Evolutionary conservation across 2,329 filamentous ascomycete genomes (phyloP), one percentile per base, ranked within the genome.

Genomic region (Xylariaceae sp.): DNA sequence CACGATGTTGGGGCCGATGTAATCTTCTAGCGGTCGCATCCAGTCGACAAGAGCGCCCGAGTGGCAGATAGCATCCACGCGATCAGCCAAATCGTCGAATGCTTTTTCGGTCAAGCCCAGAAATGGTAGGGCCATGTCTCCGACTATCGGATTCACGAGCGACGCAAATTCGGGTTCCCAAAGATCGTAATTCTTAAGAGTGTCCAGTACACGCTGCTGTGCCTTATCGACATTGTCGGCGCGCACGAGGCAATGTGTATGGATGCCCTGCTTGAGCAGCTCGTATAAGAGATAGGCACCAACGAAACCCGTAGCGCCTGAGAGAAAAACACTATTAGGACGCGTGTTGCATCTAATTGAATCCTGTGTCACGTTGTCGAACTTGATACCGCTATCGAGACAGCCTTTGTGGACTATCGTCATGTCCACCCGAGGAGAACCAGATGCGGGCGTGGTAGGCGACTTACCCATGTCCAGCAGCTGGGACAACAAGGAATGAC

Each of bases 41-140:
- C 66, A 69, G 50, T 69, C 66, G 23, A 69, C 66, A 8, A 68
- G 63, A 44, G 48, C 65, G 10, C 64, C 66, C 7, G 64, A 63
- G 48, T 68, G 66, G 32, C 60, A 64, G 37, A 69, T 62, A 37
- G 60, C 54, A 52, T 67, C 64, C 6, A 68, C 60, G 26, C 40
- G 26, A 23, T 64, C 41, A 8, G 65, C 65, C 35, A 68, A 44
- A 13, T 64, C 44, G 30, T 64, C 55, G 47, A 69, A 68, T 3
- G n/a, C 51, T 23, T 53, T 53, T 13, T 61, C 51, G 29, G 44
- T 39, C 16, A 69, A 26, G 20, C 66, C 66, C 16, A 69, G 50
- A 16, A 67, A 47, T 23, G 64, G 64, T 44, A 63, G 55, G 10
- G 56, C 35, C 29, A 68, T 59, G 45, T 69, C 61, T 21, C 65